phyloP scores from a whole-genome alignment of 768 basidiomycete genomes.

The Pisolithus sp. region DNA sequence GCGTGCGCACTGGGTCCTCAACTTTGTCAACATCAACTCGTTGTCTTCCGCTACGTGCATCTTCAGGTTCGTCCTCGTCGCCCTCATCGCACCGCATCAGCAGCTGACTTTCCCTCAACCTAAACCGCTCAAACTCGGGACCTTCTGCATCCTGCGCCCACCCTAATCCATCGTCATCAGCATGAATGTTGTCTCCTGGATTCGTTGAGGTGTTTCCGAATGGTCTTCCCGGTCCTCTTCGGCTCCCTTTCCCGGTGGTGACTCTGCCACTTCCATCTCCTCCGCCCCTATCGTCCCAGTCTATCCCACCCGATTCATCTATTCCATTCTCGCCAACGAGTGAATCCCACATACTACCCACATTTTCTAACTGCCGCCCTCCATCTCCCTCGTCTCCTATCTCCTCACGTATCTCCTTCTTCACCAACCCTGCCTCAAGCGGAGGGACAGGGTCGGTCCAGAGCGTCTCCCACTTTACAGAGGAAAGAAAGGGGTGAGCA shows the following conservation, averaged over 20 bases:
- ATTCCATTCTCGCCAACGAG: conserved; percentile 28
- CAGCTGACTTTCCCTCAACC: conserved; percentile 6
- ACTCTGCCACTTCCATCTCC: neutral
- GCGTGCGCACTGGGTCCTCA: neutral
- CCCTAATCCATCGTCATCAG: conserved; percentile 36
- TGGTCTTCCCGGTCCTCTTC: neutral
- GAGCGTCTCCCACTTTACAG: conserved; percentile 53
- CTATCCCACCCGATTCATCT: neutral
- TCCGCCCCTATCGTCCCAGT: neutral
- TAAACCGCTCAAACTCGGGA: conserved; percentile 22
- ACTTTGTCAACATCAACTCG: neutral
- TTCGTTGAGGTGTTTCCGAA: neutral
- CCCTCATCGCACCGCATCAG: conserved; percentile 16
- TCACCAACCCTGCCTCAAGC: conserved; percentile 52
- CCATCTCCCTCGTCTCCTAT: conserved; percentile 11
- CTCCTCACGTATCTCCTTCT: conserved; percentile 30
- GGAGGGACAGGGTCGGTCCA: conserved; percentile 61
- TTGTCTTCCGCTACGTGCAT: neutral
- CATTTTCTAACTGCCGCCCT: conserved; percentile 43
- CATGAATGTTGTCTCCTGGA: neutral
- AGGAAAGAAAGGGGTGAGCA: conserved; percentile 54
- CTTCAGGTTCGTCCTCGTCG: conserved; percentile 10
- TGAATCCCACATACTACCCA: conserved; percentile 50
- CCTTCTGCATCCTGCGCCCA: conserved; percentile 48
- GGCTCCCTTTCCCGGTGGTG: conserved; percentile 4